Evolutionary conservation across 495 filamentous ascomycete genomes (phyloP).

Genomic region (Chaetomium cochliodes): DNA sequence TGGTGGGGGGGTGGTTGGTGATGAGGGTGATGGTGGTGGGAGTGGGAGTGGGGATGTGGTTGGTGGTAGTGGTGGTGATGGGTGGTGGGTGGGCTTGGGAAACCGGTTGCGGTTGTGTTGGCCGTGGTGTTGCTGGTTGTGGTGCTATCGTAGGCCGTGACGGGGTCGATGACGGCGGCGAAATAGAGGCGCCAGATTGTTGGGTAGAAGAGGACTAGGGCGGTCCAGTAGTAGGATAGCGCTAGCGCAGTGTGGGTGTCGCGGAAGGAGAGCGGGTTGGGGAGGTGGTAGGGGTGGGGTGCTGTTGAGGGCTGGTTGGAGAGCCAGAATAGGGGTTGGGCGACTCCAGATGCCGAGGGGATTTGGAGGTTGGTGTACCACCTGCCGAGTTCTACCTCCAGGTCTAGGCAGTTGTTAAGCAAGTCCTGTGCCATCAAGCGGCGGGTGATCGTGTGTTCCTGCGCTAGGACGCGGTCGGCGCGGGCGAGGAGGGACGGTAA

Average conservation of each 20-base stretch:
- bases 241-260: conserved; percentile 36
- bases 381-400: conserved; percentile 41
- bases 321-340: conserved; percentile 8
- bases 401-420: conserved; percentile 39
- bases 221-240: conserved; percentile 45
- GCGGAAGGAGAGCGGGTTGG: conserved; percentile 38
- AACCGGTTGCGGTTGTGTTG: conserved; percentile 10
- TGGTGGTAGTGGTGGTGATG: neutral
- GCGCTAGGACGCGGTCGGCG: conserved; percentile 35
- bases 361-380: conserved; percentile 38
- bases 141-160: conserved; percentile 1
- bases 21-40: neutral
- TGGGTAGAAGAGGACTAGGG: conserved; percentile 42
- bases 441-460: conserved; percentile 34
- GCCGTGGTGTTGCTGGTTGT: conserved; percentile 14
- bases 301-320: neutral
- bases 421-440: conserved; percentile 44
- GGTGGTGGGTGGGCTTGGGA: too few species aligned
- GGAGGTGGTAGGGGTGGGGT: conserved; percentile 26
- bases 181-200: conserved; percentile 40
- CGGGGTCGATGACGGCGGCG: conserved; percentile 37
- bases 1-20: neutral
- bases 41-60: conserved; percentile 4
- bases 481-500: conserved; percentile 42
- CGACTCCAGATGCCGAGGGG: conserved; percentile 13